Conservation (phyloP, 345 rosid genomes). For the Fremontodendron californicum region DNA sequence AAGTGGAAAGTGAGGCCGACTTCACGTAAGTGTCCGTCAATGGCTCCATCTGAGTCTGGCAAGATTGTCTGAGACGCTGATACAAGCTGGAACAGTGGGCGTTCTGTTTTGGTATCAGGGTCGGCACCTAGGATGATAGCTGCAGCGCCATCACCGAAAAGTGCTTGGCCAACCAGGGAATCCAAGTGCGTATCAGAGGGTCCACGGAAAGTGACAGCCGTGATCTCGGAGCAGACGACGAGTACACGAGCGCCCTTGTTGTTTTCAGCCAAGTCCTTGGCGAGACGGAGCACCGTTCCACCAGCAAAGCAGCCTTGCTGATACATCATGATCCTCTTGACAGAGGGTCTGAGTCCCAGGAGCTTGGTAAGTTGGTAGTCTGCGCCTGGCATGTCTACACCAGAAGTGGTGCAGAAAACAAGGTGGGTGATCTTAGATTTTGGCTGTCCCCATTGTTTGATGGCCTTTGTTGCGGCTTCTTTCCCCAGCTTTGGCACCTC, state of each 20-base stretch:
- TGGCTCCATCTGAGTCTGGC: conserved; percentile 75
- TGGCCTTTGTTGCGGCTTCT: conserved; percentile 71
- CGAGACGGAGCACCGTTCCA: no score
- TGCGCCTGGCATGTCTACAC: conserved; percentile 93
- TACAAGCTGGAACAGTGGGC: conserved; percentile 59
- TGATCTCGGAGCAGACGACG: conserved; percentile 73
- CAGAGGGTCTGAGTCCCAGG: conserved; percentile 70
- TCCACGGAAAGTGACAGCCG: conserved; percentile 78
- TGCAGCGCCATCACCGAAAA: no score
- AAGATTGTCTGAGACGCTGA: conserved; percentile 66
- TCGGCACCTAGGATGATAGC: conserved; percentile 67
- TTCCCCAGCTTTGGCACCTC: conserved; percentile 79
- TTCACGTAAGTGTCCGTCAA: conserved; percentile 76
- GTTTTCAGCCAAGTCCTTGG: no score
- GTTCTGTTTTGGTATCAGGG: conserved; percentile 42
- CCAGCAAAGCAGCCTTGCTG: no score
- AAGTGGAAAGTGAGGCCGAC: conserved; percentile 77
- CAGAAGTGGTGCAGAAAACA: conserved; percentile 78
- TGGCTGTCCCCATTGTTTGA: no score
- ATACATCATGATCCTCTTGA: conserved; percentile 70
- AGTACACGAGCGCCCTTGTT: conserved; percentile 75
- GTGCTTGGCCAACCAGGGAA: conserved; percentile 69
- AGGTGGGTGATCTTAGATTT: conserved; percentile 82
- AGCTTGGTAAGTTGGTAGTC: conserved; percentile 90
- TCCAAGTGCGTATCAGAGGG: conserved; percentile 65